A percentile compares a stretch with the other conserved stretches of the same genome.
Evolutionary conservation across 176 grass and related monocot species (phyloP).

Genomic region (Guadua angustifolia): DNA sequence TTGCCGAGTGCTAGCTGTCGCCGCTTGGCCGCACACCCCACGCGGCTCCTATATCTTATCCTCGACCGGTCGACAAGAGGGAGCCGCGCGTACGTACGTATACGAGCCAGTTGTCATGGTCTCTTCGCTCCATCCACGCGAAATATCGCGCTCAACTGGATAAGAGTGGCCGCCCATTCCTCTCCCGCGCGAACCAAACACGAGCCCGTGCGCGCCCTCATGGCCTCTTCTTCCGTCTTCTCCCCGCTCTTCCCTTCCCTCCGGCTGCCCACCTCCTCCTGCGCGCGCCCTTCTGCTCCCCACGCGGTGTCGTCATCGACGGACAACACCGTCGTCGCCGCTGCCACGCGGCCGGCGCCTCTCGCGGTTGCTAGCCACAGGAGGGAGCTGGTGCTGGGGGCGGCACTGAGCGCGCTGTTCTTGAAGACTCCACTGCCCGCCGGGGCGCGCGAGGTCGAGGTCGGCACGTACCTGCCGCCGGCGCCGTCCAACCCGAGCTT

Average conservation of each 20-base stretch:
- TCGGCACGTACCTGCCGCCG: slow-evolving; percentile 74
- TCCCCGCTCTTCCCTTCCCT: slow-evolving; percentile 37
- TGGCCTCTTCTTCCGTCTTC: slow-evolving; percentile 58
- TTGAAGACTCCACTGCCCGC: slow-evolving; percentile 40
- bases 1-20: slow-evolving; percentile 5
- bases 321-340: slow-evolving; percentile 3
- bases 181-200: slow-evolving; percentile 41
- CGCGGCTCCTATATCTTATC: slow-evolving; percentile 48
- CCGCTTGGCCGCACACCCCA: slow-evolving; percentile 27
- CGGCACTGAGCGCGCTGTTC: slow-evolving; percentile 56
- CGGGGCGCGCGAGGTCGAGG: slow-evolving; percentile 73
- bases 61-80: slow-evolving; percentile 14
- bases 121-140: neutral
- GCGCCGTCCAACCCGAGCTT: slow-evolving; percentile 65
- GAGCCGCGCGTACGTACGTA: slow-evolving; percentile 40
- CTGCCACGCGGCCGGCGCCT: neutral
- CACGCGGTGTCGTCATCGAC: neutral
- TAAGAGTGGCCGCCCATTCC: slow-evolving; percentile 57
- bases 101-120: neutral
- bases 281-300: neutral
- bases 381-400: slow-evolving; percentile 64
- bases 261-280: slow-evolving; percentile 32
- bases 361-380: slow-evolving; percentile 37
- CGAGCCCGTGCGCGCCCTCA: slow-evolving; percentile 18
- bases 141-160: slow-evolving; percentile 50